Evolutionary conservation across 805 yeast species (phyloP).

Genomic region (Teunomyces cretensis): DNA sequence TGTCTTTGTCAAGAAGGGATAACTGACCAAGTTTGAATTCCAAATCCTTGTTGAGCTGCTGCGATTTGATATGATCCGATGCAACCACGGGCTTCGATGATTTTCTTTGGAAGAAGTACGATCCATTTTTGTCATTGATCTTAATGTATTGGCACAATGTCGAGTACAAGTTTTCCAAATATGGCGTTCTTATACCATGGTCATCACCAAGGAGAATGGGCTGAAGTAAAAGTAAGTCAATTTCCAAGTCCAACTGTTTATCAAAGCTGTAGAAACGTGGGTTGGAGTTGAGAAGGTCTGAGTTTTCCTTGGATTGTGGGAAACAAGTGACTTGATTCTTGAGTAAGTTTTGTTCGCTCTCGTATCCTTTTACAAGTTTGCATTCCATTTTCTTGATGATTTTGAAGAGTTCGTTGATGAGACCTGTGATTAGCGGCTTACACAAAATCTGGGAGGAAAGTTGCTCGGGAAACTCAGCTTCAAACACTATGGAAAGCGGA

Average conservation of each 20-base stretch:
- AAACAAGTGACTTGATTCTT: conserved; percentile 51
- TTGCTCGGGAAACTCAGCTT: conserved; percentile 59
- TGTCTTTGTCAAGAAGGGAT: conserved; percentile 18
- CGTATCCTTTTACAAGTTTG: conserved; percentile 66
- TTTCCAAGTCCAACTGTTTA: conserved; percentile 50
- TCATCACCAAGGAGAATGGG: conserved; percentile 92
- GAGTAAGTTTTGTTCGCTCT: conserved; percentile 61
- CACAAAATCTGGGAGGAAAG: conserved; percentile 71
- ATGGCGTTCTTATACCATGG: conserved; percentile 81
- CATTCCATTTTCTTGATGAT: conserved; percentile 78
- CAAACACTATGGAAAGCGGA: conserved; percentile 73
- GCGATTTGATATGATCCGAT: not conserved
- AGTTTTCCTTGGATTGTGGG: conserved; percentile 28
- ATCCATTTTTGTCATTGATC: conserved; percentile 35
- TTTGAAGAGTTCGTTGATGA: conserved; percentile 69
- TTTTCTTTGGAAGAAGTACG: conserved; percentile 31
- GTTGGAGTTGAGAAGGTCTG: conserved; percentile 49
- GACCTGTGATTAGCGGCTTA: conserved; percentile 80
- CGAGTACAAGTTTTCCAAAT: conserved; percentile 83
- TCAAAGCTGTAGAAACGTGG: conserved; percentile 65
- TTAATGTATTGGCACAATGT: conserved; percentile 63
- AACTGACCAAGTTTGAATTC: conserved; percentile 20
- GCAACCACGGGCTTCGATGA: not conserved
- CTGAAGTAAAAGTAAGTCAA: conserved; percentile 77
- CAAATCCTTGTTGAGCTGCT: conserved; percentile 10